phyloP scores from a whole-genome alignment of 179 eudicot species.

The Vitellaria paradoxa region DNA sequence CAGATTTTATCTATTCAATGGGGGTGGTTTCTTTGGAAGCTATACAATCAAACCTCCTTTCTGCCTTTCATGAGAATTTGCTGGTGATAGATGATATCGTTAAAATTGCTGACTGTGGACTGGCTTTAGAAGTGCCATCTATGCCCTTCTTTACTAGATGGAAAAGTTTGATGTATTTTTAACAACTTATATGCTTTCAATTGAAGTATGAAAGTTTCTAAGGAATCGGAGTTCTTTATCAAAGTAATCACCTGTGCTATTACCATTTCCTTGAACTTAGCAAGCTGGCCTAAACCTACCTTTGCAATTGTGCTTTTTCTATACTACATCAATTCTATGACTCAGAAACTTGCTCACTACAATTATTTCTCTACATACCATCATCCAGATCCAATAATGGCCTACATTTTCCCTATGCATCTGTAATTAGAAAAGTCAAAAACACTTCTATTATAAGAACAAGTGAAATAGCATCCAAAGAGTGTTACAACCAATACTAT shows the following conservation, averaged over 20 bases:
- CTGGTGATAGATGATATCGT: conserved; percentile 70
- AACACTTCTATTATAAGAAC: not conserved
- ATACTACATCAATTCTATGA: not conserved
- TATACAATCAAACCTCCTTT: conserved; percentile 5
- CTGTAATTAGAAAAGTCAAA: not conserved
- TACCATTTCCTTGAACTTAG: not conserved
- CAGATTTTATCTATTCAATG: not conserved
- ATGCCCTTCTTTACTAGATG: conserved; percentile 66
- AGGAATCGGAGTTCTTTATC: not conserved
- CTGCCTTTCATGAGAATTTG: conserved; percentile 63
- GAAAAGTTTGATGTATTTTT: not conserved
- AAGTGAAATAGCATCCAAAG: not conserved
- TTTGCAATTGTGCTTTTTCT: not conserved
- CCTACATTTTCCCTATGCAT: not conserved
- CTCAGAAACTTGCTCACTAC: not conserved
- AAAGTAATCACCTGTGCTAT: too few relatives aligned
- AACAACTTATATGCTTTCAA: not conserved
- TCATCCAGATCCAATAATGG: not conserved
- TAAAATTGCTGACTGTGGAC: conserved; percentile 96
- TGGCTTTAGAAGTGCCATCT: conserved; percentile 85
- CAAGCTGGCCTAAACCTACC: not conserved
- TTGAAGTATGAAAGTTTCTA: not conserved
- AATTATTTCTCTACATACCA: not conserved
- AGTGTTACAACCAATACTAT: not conserved
- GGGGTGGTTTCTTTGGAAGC: not conserved